Base-by-base conservation (phyloP, 495 filamentous ascomycete genomes). In the Aspergillus homomorphus region DNA sequence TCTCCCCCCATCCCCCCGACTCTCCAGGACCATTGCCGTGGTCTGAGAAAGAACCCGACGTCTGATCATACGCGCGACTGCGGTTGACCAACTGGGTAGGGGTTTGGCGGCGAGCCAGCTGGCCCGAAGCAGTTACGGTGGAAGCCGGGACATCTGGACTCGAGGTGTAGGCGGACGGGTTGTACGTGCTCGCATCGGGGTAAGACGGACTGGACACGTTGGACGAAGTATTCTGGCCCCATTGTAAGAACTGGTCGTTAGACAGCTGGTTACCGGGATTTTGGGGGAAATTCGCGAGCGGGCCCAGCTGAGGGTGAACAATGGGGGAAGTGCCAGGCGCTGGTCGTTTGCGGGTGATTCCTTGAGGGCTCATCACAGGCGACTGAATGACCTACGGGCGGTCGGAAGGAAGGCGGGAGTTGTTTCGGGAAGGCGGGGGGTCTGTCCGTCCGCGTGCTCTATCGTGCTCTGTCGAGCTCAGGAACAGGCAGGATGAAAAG, bases 261-360 rank as follows among this genome's bases (percentile, higher is more conserved):
- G 81, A 76, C 5, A 80, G 64, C 53, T 78, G 75, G 41, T 70
- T 71, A 19, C 61, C 65, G 16, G 69, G 69, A 43, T 69, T 68
- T 20, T 66, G 45, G 15, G 69, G 59, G 46, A 72, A 78, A 45
- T 63, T 73, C 22, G 70, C 64, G 45, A 71, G 68, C 23, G 68
- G 45, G 22, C 66, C 65, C 54, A 77, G 58, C 65, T 78, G 79
- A 46, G 81, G 72, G 23, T 83, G 78, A 20, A 78, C 69, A 49
- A 80, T 77, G 6, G 88, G 85, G 1, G 81, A 78, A 42, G 87
- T 71, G 63, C 89, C 90, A 45, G 89, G 86, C 28, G 89, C 88
- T 58, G 89, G 80, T 70, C 90, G 80, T 75, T 93, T 93, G 73
- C 88, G 81, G 51, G 71, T 74, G 23, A 75, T 63, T 50, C 74